Base-by-base conservation (phyloP, 1,139 yeast species). In the Kurtzmaniella quercitrusa region DNA sequence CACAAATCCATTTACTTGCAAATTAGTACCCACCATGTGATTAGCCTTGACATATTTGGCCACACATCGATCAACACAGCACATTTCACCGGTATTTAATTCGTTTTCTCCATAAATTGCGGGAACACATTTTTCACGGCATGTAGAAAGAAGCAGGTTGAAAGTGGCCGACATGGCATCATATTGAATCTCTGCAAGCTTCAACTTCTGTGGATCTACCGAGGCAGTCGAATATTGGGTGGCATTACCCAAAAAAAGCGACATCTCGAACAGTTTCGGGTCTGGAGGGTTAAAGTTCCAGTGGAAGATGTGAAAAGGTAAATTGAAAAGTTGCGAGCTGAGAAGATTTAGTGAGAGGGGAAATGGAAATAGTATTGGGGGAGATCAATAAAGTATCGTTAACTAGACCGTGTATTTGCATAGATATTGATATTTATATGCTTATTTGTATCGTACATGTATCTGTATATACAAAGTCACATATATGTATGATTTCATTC, bases 51-150 rank as follows among this genome's bases (percentile, higher is more conserved):
- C 81, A 58, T 81, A 85, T 62, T 88, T 88, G 45, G 79, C 64
- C 36, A 85, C 90, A 65, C 96, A 87, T 48, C 95, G 66, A 60
- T 87, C 94, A 3, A 84, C 65, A 59, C 96, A 88, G 43, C 78
- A 73, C 51, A 69, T 65, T 58, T 88, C 96, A 23, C 95, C 96
- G 52, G 87, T 86, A 47, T 79, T 78, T 44, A 88, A 66, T 31
- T 90, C 96, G 14, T 79, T 75, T 57, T 90, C 97, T 16, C 89
- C 91, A 62, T 85, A 90, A 18, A 79, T 81, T 45, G 65, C 74
- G 8, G 83, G 82, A 39, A 90, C 74, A 62, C 98, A 90, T 62
- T 90, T 90, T 45, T 63, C 56, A 42, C 75, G 71, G 62, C 95
- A 87, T 16, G 74, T 72, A 21, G 65, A 57, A 38, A 85, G 65